Base-by-base conservation (phyloP, 2,329 filamentous ascomycete species). In the Incumbomyces lentus region DNA sequence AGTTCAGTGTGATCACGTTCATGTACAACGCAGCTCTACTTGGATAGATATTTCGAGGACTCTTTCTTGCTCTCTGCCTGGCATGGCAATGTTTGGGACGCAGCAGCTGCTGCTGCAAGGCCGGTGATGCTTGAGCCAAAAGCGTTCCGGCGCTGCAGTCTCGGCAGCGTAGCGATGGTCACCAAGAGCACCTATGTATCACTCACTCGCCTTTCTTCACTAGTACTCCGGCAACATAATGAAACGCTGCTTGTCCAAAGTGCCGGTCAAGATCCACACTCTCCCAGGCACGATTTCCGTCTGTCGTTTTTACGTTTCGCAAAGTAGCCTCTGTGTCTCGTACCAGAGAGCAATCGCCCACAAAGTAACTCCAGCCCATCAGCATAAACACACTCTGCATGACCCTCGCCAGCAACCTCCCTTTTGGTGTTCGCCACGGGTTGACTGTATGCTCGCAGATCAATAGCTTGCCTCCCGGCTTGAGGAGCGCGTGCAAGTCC, bases 381-480 rank as follows among this genome's bases (percentile, higher is more conserved):
- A 63, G 29, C 26, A 61, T 63, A 58, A 68, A 75, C 11, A 72
- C 50, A 10, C 62, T 52, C 60, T 79, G 75, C 55, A 69, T 55
- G 13, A 65, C 10, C 16, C 70, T 58, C n/a, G 66, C 71, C 11
- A 68, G 6, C 10, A 70, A 11, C 31, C 65, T 70, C 5, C 71
- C 73, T 53, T 64, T 67, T 36, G 62, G 61, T n/a, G 60, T 65
- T 42, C 60, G 57, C 69, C 71, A 75, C 1, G 70, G 68, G 54
- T 75, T 76, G 18, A 62, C 67, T 11, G 76, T 69, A 62, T 79
- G 76, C 58, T 79, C 76, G 43, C 68, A 71, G 19, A 78, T 62
- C 14, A 79, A 60, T 61, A 79, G 58, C 46, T 72, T 61, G 0
- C 76, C 76, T 2, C 76, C 75, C 0, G 75, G 75, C 49, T 70